These are phyloP conservation scores for Tetrapisispora taiwanensis DNA, from an alignment of 805 yeast species.

Conservation along the genomic window DNA sequence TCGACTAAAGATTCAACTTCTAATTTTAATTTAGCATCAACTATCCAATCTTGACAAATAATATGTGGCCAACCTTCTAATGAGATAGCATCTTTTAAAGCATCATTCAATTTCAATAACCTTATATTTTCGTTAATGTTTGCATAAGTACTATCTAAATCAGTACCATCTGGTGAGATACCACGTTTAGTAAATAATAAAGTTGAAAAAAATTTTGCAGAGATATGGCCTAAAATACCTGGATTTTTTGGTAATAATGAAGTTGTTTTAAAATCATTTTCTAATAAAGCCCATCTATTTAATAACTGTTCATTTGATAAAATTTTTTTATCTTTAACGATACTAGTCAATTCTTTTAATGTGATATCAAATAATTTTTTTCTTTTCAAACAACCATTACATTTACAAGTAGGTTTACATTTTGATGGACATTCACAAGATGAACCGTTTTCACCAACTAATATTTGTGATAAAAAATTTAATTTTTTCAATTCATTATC, in stretches of 20 bases:
- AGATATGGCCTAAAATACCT: slow-evolving; percentile 83
- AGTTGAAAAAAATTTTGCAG: slow-evolving; percentile 68
- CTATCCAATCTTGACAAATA: slow-evolving; percentile 85
- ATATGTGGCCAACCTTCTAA: slow-evolving; percentile 90
- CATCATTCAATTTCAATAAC: slow-evolving; percentile 70
- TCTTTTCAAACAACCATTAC: slow-evolving; percentile 7
- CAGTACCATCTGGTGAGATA: slow-evolving; percentile 58
- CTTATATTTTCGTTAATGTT: slow-evolving; percentile 68
- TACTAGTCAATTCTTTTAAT: slow-evolving; percentile 37
- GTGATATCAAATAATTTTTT: slow-evolving; percentile 21
- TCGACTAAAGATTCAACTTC: slow-evolving; percentile 77
- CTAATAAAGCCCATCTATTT: slow-evolving; percentile 68
- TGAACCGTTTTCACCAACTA: slow-evolving; percentile 14
- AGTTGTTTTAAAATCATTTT: slow-evolving; percentile 80
- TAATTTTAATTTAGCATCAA: slow-evolving; percentile 77
- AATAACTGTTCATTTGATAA: slow-evolving; percentile 69
- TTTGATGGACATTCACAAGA: slow-evolving; percentile 12
- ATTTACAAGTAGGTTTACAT: slow-evolving; percentile 9
- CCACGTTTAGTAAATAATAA: slow-evolving; percentile 74
- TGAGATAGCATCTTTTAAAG: slow-evolving; percentile 84
- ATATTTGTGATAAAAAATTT: slow-evolving; percentile 16
- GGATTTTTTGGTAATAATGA: slow-evolving; percentile 90
- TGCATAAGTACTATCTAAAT: slow-evolving; percentile 80
- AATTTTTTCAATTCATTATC: slow-evolving; percentile 29
- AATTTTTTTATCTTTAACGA: slow-evolving; percentile 39